Evolutionary conservation across 2,329 filamentous ascomycete genomes (phyloP), one percentile per base, ranked within the genome.

Genomic region (Bisporella sp.): DNA sequence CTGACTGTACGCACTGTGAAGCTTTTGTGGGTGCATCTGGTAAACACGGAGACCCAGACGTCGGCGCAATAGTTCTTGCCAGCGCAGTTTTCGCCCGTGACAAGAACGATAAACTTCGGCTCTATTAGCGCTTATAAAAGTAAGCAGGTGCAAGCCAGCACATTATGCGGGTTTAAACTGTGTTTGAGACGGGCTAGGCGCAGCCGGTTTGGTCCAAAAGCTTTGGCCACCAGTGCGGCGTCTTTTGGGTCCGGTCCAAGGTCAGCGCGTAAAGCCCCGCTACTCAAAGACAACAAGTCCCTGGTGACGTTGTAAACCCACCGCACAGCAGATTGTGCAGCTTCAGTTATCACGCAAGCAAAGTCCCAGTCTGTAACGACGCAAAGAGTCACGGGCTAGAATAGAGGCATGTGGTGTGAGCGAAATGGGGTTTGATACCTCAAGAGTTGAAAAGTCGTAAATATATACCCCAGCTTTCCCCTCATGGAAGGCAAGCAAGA

Each of bases 351-450:
- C 4, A 84, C 77, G 57, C 81, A 85, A 43, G 80, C 81, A 66
- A 76, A 84, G 32, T 78, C 71, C 81, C 80, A 85, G 61, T 79
- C 71, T 64, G n/a, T n/a, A n/a, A n/a, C n/a, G n/a, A n/a, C n/a
- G n/a, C n/a, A n/a, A n/a, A n/a, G n/a, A n/a, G n/a, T n/a, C n/a
- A n/a, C n/a, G n/a, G n/a, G n/a, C n/a, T n/a, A n/a, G n/a, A n/a
- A n/a, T n/a, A n/a, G n/a, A n/a, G n/a, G n/a, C n/a, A n/a, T n/a
- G n/a, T n/a, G n/a, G n/a, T n/a, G n/a, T 81, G 76, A 67, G n/a
- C n/a, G n/a, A n/a, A n/a, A n/a, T n/a, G n/a, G n/a, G n/a, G n/a
- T n/a, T n/a, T n/a, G n/a, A n/a, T n/a, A n/a, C n/a, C n/a, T n/a
- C n/a, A n/a, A n/a, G n/a, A n/a, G n/a, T n/a, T n/a, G n/a, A n/a